phyloP scores from a whole-genome alignment of 345 rosid species.

The Salix purpurea region DNA sequence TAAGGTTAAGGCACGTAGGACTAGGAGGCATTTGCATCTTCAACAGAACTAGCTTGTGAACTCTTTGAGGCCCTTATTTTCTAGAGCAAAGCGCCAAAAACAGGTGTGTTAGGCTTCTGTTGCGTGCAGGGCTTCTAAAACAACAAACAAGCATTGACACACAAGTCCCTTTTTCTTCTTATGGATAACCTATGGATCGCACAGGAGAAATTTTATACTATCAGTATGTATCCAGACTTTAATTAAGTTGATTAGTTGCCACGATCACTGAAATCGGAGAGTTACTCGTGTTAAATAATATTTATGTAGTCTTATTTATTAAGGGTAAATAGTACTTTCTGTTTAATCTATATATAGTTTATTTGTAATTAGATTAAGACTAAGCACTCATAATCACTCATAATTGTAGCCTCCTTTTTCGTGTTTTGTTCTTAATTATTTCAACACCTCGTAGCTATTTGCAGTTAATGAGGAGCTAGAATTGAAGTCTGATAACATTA shows the following conservation, averaged over 20 bases:
- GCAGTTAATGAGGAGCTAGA: neutral
- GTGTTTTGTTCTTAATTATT: no score
- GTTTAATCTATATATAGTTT: no score
- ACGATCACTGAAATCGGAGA: neutral
- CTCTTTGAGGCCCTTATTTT: slow-evolving; percentile 8
- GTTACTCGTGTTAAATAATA: neutral
- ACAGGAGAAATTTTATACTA: neutral
- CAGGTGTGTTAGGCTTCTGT: neutral
- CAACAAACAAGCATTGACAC: neutral
- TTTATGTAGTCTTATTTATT: no score
- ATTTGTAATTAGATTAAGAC: no score
- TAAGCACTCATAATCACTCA: no score
- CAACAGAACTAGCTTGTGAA: slow-evolving; percentile 18
- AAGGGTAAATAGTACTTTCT: no score
- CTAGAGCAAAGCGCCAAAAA: slow-evolving; percentile 19
- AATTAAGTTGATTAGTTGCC: neutral
- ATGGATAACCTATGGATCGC: neutral
- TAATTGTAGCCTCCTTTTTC: no score
- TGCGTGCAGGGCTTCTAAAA: neutral
- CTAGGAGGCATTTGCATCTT: neutral
- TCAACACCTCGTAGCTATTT: no score
- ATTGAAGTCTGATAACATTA: no score
- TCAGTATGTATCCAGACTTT: neutral
- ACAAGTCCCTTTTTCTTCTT: neutral
- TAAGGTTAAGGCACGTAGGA: neutral